Base-by-base conservation (phyloP, 805 yeast species). In the Kodamaea hsintzibuensis region DNA sequence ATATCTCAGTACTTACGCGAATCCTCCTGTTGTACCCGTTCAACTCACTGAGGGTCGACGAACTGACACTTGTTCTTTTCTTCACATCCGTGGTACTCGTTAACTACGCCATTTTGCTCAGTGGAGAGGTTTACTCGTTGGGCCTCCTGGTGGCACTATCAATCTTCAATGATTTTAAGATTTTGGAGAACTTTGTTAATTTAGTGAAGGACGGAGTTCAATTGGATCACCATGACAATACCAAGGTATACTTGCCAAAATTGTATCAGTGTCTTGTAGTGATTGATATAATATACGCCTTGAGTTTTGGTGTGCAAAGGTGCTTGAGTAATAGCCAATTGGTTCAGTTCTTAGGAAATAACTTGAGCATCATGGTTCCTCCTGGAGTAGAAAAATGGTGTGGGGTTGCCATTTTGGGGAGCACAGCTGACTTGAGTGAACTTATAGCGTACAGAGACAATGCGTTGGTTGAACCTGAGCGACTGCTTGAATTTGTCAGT, bases 111-210 rank as follows among this genome's bases (percentile, higher is more conserved):
- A 76, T 85, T 8, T 69, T 84, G 1, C 70, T 85, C 42, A 79
- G 84, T 19, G 91, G 92, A 0, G 82, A 81, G 50, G 75, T 78
- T 37, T 83, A 81, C 61, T 81, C 88, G 6, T 69, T 83, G 40
- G 84, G 86, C 1, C 72, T 87, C 27, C 77, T 83, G 2, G 71
- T 66, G 44, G 73, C 86, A 1, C 74, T 79, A 12, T 70, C 84
- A 1, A 74, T 84, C 12, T 81, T 85, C 62, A 82, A 82, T 63
- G 90, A 85, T 60, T 79, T 83, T 66, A 78, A 78, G 57, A 67
- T 86, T 7, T 74, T 75, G 58, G 77, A 79, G 51, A 70, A 74
- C 47, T 71, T 76, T 60, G 68, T 74, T 27, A 79, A 74, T 53
- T 67, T 72, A 13, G 58, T 69, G 8, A 67, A 74, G 58, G 72